Percentiles rank a stretch among this genome's conserved stretches.
Conservation (phyloP, 2,329 filamentous ascomycete genomes). For the Fusarium sp. region DNA sequence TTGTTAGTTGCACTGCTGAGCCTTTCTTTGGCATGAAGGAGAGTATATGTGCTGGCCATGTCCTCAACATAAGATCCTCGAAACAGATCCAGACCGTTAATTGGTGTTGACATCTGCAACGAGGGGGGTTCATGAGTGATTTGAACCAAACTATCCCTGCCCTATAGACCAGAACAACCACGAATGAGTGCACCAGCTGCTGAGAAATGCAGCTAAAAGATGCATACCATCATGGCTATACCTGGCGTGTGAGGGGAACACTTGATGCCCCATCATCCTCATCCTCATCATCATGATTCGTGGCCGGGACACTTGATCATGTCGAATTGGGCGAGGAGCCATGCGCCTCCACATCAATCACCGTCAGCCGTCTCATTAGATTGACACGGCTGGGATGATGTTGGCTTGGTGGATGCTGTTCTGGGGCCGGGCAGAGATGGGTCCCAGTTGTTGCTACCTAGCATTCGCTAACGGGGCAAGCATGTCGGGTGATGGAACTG, state of each 20-base stretch:
- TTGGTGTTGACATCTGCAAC: constrained; percentile 2
- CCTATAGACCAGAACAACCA: constrained; percentile 1
- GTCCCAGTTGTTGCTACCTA: constrained; percentile 18
- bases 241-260: constrained; percentile 9
- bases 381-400: constrained; percentile 9
- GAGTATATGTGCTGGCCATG: constrained; percentile 12
- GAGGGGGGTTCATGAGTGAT: constrained; percentile 1
- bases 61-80: constrained; percentile 15
- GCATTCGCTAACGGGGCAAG: constrained; percentile 33
- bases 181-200: constrained; percentile 2
- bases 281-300: constrained; percentile 16
- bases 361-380: constrained; percentile 7
- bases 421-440: constrained; percentile 26
- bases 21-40: constrained; percentile 3
- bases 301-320: neutral
- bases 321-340: constrained; percentile 13
- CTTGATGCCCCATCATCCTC: constrained; percentile 9
- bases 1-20: constrained; percentile 20
- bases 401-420: constrained; percentile 27
- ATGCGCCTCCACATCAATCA: constrained; percentile 23
- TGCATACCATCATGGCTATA: constrained; percentile 35
- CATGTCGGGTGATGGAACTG: constrained; percentile 32
- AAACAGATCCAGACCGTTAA: neutral
- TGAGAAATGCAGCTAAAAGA: constrained; percentile 33
- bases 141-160: constrained; percentile 10